Percentiles rank a stretch among this genome's conserved stretches.
Conservation (phyloP, 1,284 basidiomycete species). For the Takashimella tepidaria region DNA sequence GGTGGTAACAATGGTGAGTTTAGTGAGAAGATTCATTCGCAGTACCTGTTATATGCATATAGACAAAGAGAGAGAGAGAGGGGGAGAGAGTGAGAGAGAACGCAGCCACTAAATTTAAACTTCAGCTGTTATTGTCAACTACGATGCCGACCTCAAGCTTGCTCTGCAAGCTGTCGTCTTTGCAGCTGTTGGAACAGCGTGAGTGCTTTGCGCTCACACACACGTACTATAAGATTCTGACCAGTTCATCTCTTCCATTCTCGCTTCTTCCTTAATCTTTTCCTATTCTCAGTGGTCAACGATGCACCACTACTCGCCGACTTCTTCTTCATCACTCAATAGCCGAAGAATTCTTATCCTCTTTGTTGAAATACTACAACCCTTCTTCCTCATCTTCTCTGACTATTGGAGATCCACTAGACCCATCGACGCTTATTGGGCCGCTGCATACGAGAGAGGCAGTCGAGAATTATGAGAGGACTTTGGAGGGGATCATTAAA, state of each 20-base stretch:
- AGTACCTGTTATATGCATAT: no score
- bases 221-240: background rate
- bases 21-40: no score
- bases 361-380: constrained; percentile 59
- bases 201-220: constrained; percentile 8
- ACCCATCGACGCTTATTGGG: constrained; percentile 67
- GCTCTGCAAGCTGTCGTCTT: constrained; percentile 81
- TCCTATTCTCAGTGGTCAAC: constrained; percentile 67
- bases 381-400: constrained; percentile 55
- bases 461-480: constrained; percentile 60
- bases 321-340: constrained; percentile 80
- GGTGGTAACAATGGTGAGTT: constrained; percentile 82
- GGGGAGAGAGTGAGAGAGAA: no score
- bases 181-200: constrained; percentile 85
- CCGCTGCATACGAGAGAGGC: constrained; percentile 72
- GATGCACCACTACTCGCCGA: constrained; percentile 88
- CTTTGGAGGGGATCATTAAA: constrained; percentile 60
- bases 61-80: no score
- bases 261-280: background rate
- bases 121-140: constrained; percentile 72
- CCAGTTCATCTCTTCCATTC: constrained; percentile 1
- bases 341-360: constrained; percentile 66
- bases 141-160: constrained; percentile 83
- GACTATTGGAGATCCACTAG: constrained; percentile 75
- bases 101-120: background rate